A percentile compares a stretch with the other conserved stretches of the same genome.
Evolutionary conservation across 352 stramenopile species (phyloP).

Genomic region (Pythium chondricola): DNA sequence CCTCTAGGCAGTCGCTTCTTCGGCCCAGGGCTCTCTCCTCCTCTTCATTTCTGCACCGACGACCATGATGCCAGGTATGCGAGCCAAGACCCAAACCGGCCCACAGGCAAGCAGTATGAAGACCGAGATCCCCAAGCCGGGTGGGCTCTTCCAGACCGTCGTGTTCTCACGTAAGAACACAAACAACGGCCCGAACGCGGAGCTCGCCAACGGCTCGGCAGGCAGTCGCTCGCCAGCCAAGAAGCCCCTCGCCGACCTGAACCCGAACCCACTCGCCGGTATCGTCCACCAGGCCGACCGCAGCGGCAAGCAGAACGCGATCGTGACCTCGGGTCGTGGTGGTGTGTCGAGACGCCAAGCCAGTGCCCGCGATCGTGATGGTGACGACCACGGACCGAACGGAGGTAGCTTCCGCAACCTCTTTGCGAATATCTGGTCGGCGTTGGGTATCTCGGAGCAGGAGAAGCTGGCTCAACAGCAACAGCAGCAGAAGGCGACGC

Average conservation of each 20-base stretch:
- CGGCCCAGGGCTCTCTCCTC: slow-evolving; percentile 5
- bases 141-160: slow-evolving; percentile 47
- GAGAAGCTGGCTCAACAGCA: slow-evolving; percentile 29
- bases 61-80: slow-evolving; percentile 18
- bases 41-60: slow-evolving; percentile 2
- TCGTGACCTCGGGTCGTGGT: slow-evolving; percentile 7
- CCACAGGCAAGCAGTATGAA: slow-evolving; percentile 9
- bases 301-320: slow-evolving; percentile 46
- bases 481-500: slow-evolving; percentile 9
- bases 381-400: slow-evolving; percentile 21
- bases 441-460: slow-evolving; percentile 55
- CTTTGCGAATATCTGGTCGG: slow-evolving; percentile 65
- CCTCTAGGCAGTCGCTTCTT: no score
- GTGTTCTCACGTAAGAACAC: slow-evolving; percentile 66
- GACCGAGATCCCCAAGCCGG: slow-evolving; percentile 22
- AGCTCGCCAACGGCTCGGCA: slow-evolving; percentile 18
- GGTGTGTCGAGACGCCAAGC: slow-evolving; percentile 13
- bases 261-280: slow-evolving; percentile 38
- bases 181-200: slow-evolving; percentile 30
- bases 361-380: slow-evolving; percentile 5
- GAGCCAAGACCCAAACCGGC: slow-evolving; percentile 27
- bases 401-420: slow-evolving; percentile 57
- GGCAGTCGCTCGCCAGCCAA: slow-evolving; percentile 24
- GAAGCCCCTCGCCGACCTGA: slow-evolving; percentile 32
- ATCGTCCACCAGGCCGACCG: slow-evolving; percentile 68